Evolutionary conservation across 768 basidiomycete species (phyloP), one percentile per base, ranked within the genome.

Genomic region (Panellus pusillus): DNA sequence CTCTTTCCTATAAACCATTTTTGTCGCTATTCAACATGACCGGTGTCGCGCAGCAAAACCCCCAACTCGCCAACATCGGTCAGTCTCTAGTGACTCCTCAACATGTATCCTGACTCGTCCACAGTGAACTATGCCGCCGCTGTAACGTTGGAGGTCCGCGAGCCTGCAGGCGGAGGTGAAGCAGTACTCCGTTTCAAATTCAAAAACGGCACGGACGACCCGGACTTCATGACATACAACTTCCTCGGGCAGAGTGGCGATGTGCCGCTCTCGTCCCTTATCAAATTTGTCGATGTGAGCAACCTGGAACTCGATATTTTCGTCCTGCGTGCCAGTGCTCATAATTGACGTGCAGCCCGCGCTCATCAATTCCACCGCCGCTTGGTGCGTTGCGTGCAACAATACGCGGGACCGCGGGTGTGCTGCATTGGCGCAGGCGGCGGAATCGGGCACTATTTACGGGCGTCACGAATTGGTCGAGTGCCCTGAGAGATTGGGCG

Each of bases 11-110:
- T 69, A 83, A 82, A 66, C 83, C 81, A 0, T 79, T 83, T 64
- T 36, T 81, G 38, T 78, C 76, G 9, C 63, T 83, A 40, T 82
- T 84, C 70, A 80, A 81, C 64, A 74, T 84, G 74, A 81, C 79
- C 0, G 71, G 74, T 9, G 68, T 77, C 17, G 68, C 72, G 27
- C 61, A 61, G 9, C 61, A 63, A 12, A 68, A 74, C 51, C 71
- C 74, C 0, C 62, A 74, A 39, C 70, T 80, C 9, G 68, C 72
- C 15, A 72, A 74, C 4, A 74, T 80, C 57, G 75, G 61, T 59
- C n/a, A 9, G 49, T 35, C 20, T 35, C 32, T 3, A 35, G 32
- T 35, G 3, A 11, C 11, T 14, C 14, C 11, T 14, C 9, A 35
- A 35, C 32, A 17, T 72, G 73, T 35, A 35, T 49, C 8, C 28